Percentiles rank a stretch among this genome's conserved stretches.
Conservation (phyloP, 805 yeast species). For the Spathaspora hagerdaliae region DNA sequence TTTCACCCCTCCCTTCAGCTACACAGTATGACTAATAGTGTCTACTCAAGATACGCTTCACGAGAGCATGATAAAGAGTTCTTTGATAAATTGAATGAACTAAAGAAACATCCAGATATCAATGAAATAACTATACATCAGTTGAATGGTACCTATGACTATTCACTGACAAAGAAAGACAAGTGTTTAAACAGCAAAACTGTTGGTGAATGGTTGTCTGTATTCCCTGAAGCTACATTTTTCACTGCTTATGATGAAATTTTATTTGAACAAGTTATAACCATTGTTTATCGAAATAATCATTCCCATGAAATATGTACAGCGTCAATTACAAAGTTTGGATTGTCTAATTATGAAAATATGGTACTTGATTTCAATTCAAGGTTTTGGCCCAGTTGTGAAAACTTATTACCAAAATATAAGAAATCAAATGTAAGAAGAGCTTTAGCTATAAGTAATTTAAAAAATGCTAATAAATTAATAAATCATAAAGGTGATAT, state of each 20-base stretch:
- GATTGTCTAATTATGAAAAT: slow-evolving; percentile 55
- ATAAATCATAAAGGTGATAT: slow-evolving; percentile 37
- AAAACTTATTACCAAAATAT: slow-evolving; percentile 52
- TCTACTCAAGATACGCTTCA: slow-evolving; percentile 36
- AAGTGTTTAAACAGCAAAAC: slow-evolving; percentile 1
- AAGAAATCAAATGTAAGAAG: slow-evolving; percentile 59
- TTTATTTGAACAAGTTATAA: slow-evolving; percentile 43
- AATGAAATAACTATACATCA: slow-evolving; percentile 17
- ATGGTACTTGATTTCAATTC: slow-evolving; percentile 59
- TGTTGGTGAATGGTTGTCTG: slow-evolving; percentile 29
- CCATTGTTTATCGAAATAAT: slow-evolving; percentile 49
- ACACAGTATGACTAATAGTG: slow-evolving; percentile 21
- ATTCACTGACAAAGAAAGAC: slow-evolving; percentile 7
- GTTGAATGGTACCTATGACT: slow-evolving; percentile 22
- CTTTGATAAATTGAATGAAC: slow-evolving; percentile 4
- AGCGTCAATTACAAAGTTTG: slow-evolving; percentile 59
- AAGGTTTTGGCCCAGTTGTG: slow-evolving; percentile 74
- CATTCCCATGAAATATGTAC: slow-evolving; percentile 46
- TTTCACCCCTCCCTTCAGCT: neutral
- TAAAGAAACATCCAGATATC: neutral
- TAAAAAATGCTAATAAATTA: slow-evolving; percentile 63
- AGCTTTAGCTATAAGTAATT: slow-evolving; percentile 69
- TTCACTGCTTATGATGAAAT: slow-evolving; percentile 52
- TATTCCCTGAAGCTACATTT: slow-evolving; percentile 49
- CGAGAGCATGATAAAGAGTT: slow-evolving; percentile 28